phyloP scores from a whole-genome alignment of 2,329 filamentous ascomycete genomes.

The Aspergillus pseudoviridinutans region DNA sequence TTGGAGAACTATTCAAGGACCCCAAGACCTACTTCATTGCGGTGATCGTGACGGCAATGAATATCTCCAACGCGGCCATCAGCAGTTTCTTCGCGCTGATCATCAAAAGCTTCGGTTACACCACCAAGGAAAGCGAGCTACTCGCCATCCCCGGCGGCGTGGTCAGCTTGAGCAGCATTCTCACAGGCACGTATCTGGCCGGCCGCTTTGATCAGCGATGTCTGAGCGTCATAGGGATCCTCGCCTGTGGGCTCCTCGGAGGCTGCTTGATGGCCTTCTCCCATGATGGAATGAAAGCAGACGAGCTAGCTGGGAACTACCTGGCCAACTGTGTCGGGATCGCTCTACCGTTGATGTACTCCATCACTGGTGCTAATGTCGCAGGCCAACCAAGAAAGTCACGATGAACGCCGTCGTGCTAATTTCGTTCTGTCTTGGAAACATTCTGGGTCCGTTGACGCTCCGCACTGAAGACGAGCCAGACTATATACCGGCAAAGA shows the following conservation, averaged over 20 bases:
- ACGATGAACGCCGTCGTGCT: constrained; percentile 46
- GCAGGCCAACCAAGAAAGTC: constrained; percentile 51
- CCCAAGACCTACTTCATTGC: constrained; percentile 42
- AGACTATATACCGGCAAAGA: constrained; percentile 38
- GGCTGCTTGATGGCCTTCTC: constrained; percentile 40
- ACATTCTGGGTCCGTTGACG: constrained; percentile 44
- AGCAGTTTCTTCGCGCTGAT: constrained; percentile 43
- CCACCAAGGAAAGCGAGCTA: constrained; percentile 40
- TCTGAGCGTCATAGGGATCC: constrained; percentile 35
- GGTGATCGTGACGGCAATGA: constrained; percentile 31
- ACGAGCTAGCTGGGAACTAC: constrained; percentile 40
- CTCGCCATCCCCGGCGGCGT: constrained; percentile 41
- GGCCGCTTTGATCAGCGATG: constrained; percentile 39
- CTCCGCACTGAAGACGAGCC: constrained; percentile 43
- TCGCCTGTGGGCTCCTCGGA: constrained; percentile 42
- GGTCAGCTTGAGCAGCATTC: constrained; percentile 37
- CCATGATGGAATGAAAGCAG: constrained; percentile 32
- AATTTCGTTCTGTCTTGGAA: constrained; percentile 38
- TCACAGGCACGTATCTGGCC: constrained; percentile 33
- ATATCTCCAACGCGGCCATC: constrained; percentile 42
- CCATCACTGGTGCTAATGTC: constrained; percentile 42
- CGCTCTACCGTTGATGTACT: constrained; percentile 38
- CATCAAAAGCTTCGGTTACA: constrained; percentile 41
- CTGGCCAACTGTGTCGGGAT: constrained; percentile 39
- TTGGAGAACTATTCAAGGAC: constrained; percentile 44